Evolutionary conservation across 2,329 filamentous ascomycete genomes (phyloP), one percentile per base, ranked within the genome.

Genomic region (Thelonectria rubi): DNA sequence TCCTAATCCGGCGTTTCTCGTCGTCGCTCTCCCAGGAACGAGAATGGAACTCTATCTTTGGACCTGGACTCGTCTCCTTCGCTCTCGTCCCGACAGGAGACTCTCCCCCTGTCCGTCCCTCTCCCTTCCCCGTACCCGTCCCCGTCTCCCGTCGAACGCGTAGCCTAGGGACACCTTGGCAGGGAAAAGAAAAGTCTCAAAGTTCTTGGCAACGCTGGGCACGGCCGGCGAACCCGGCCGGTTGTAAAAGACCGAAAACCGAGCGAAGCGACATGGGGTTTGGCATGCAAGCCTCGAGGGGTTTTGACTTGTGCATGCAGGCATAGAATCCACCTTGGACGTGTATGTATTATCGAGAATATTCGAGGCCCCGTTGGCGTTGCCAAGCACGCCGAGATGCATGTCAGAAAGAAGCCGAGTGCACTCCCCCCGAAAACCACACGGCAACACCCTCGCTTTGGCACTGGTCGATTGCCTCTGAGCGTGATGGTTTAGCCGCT

Each of bases 211-310:
- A 42, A 32, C 12, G 12, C 46, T 46, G 42, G 26, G 26, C 40
- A 40, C 54, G 48, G 49, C 62, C 50, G 63, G 49, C 48, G 43
- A 65, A 65, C 53, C 60, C 55, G 53, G 49, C 30, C 48, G 59
- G 56, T 52, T 65, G 21, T 43, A 37, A 58, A 47, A 49, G 32
- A 48, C 32, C 26, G 47, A 30, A 45, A 15, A 21, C 34, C 47
- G 42, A 49, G 43, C 17, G 24, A 32, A 20, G 53, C 53, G 58
- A 54, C 30, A 57, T 30, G 26, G 60, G 51, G 14, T 48, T 47
- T 32, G 26, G 39, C 9, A 42, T 62, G 55, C 60, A 55, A 55
- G 60, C 46, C 50, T 55, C 49, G 50, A 49, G 43, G 54, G 39
- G 55, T 24, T 54, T 39, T 30, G 43, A 24, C 24, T 11, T 48